Percentiles rank a stretch among this genome's conserved stretches.
Evolutionary conservation across 2,329 filamentous ascomycete genomes (phyloP).

Genomic region (Cordyceps cateniannulata): DNA sequence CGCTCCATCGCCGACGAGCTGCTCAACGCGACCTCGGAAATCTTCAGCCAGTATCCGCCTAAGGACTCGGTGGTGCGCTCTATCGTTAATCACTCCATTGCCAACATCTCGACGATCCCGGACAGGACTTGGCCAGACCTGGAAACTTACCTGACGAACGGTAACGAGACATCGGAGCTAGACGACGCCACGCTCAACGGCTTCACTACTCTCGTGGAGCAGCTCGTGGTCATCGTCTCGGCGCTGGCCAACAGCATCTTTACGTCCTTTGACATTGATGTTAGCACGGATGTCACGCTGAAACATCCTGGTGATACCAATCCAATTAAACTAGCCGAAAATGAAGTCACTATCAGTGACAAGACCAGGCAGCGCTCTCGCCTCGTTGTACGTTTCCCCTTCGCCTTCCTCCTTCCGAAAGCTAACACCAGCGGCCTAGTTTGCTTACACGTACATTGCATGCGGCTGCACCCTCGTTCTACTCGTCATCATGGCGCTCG

Average conservation of each 20-base stretch:
- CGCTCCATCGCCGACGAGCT: constrained; percentile 16
- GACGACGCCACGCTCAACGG: constrained; percentile 1
- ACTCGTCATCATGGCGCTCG: constrained; percentile 25
- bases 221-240: neutral
- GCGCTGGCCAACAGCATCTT: constrained; percentile 10
- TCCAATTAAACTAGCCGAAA: constrained; percentile 12
- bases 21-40: constrained; percentile 14
- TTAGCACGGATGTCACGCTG: constrained; percentile 20
- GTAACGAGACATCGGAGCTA: constrained; percentile 1
- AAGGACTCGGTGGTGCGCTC: constrained; percentile 18
- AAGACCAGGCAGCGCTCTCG: constrained; percentile 22
- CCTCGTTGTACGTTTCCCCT: constrained; percentile 24
- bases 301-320: constrained; percentile 16
- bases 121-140: constrained; percentile 23
- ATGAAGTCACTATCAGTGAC: constrained; percentile 20
- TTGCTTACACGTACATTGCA: constrained; percentile 29
- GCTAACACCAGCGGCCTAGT: constrained; percentile 19
- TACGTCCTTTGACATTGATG: constrained; percentile 20
- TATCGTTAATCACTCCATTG: constrained; percentile 20
- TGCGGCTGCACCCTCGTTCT: constrained; percentile 26
- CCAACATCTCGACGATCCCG: constrained; percentile 23
- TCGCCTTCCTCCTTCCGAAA: neutral
- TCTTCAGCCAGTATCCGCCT: constrained; percentile 23
- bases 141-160: constrained; percentile 10
- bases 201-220: neutral